phyloP scores from a whole-genome alignment of 495 filamentous ascomycete genomes.

The Penicillium cataractarum region DNA sequence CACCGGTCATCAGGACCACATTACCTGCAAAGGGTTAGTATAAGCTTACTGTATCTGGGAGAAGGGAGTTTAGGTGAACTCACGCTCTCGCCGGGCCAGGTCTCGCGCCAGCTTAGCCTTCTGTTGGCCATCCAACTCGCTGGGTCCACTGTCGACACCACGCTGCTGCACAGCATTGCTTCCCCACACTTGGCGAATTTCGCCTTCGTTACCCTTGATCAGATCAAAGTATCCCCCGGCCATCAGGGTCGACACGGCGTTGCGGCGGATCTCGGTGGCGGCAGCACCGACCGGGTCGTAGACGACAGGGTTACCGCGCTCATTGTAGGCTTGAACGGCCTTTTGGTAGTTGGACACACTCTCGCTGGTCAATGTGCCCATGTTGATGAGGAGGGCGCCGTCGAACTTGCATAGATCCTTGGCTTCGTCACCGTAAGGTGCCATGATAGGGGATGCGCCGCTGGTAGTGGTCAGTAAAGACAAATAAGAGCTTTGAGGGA shows the following conservation, averaged over 20 bases:
- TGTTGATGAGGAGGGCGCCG: constrained; percentile 84
- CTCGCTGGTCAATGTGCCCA: constrained; percentile 83
- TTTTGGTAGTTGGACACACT: constrained; percentile 67
- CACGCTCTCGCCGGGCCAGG: constrained; percentile 65
- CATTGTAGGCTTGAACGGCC: constrained; percentile 79
- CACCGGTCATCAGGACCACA: constrained; percentile 85
- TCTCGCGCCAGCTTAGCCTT: constrained; percentile 63
- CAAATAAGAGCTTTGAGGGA: not conserved
- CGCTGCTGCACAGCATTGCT: constrained; percentile 64
- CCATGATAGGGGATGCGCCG: constrained; percentile 93
- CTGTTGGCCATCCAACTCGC: constrained; percentile 54
- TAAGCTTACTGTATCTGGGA: not conserved
- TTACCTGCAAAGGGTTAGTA: constrained; percentile 43
- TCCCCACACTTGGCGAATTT: constrained; percentile 74
- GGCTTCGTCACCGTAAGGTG: constrained; percentile 82
- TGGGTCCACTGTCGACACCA: constrained; percentile 81
- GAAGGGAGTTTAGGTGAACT: constrained; percentile 12
- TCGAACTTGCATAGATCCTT: constrained; percentile 68
- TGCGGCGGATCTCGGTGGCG: constrained; percentile 73
- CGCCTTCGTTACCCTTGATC: constrained; percentile 94
- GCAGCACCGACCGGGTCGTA: constrained; percentile 93
- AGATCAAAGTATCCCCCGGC: constrained; percentile 76
- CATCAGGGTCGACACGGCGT: constrained; percentile 73
- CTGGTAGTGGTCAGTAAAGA: constrained; percentile 31
- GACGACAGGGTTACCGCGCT: constrained; percentile 69